Conservation (phyloP, 352 stramenopile species). For the Globisporangium radiosum region DNA sequence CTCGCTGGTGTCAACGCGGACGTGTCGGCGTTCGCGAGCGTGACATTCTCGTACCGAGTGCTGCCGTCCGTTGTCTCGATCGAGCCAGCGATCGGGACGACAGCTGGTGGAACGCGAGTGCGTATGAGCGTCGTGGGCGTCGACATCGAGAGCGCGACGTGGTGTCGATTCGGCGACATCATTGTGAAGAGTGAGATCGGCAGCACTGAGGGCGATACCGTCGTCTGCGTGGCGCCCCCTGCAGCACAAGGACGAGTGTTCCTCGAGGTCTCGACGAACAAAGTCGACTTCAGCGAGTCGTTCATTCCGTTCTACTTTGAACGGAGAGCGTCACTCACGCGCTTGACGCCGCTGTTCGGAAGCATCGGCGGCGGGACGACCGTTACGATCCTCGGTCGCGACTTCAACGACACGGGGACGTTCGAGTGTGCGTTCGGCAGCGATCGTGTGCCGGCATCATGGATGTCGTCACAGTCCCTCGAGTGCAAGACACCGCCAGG, state of each 20-base stretch:
- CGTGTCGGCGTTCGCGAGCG: background rate
- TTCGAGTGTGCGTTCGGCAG: conserved; percentile 31
- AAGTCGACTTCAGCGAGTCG: conserved; percentile 37
- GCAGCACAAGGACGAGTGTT: conserved; percentile 13
- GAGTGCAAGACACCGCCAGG: conserved; percentile 22
- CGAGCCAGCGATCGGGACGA: conserved; percentile 13
- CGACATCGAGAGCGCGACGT: conserved; percentile 7
- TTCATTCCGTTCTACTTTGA: conserved; percentile 15
- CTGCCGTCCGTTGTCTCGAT: conserved; percentile 22
- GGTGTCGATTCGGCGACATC: conserved; percentile 32
- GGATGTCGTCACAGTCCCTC: conserved; percentile 19
- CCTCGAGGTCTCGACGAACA: conserved; percentile 37
- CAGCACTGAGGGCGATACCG: background rate
- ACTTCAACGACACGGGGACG: conserved; percentile 14
- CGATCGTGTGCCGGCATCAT: conserved; percentile 14
- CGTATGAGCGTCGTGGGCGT: conserved; percentile 16
- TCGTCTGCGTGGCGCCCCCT: conserved; percentile 18
- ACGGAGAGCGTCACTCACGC: conserved; percentile 1
- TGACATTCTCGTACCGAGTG: conserved; percentile 31
- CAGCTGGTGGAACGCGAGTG: conserved; percentile 16
- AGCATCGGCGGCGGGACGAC: conserved; percentile 1
- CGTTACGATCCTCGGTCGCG: conserved; percentile 17
- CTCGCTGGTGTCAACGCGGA: background rate
- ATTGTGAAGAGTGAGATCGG: conserved; percentile 15
- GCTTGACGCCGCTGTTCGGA: conserved; percentile 12